Percentiles rank a stretch among this genome's conserved stretches.
phyloP scores from a whole-genome alignment of 345 rosid species.

The Euclidium syriacum region DNA sequence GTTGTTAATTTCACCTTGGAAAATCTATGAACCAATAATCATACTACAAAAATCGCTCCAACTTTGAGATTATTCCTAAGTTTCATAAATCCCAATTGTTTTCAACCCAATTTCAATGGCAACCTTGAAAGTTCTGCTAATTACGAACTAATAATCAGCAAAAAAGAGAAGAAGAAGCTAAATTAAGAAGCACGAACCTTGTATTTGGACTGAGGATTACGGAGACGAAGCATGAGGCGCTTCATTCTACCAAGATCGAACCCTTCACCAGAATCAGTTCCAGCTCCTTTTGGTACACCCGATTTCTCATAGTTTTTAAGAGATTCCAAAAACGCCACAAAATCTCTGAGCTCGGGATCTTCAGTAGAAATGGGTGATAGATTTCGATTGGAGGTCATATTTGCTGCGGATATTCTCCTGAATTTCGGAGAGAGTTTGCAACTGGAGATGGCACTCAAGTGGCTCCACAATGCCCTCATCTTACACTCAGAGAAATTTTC shows the following conservation, averaged over 20 bases:
- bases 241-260: slow-evolving; percentile 80
- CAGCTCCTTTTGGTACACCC: slow-evolving; percentile 82
- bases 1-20: neutral
- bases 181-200: slow-evolving; percentile 40
- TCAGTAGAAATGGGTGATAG: slow-evolving; percentile 23
- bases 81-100: neutral
- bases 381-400: slow-evolving; percentile 9
- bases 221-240: slow-evolving; percentile 67
- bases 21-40: neutral
- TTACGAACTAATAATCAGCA: neutral
- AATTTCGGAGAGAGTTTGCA: slow-evolving; percentile 3
- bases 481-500: neutral
- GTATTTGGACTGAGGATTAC: slow-evolving; percentile 67
- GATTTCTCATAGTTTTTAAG: slow-evolving; percentile 82
- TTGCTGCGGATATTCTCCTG: neutral
- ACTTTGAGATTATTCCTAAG: neutral
- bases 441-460: neutral
- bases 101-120: too few species aligned
- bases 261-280: slow-evolving; percentile 79
- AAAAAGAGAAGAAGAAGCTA: neutral
- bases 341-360: slow-evolving; percentile 53
- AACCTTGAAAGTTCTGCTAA: too few species aligned
- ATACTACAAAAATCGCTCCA: neutral
- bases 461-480: slow-evolving; percentile 23
- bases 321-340: slow-evolving; percentile 60